Evolutionary conservation across 768 basidiomycete genomes (phyloP).

Genomic region (Suillus subaureus): DNA sequence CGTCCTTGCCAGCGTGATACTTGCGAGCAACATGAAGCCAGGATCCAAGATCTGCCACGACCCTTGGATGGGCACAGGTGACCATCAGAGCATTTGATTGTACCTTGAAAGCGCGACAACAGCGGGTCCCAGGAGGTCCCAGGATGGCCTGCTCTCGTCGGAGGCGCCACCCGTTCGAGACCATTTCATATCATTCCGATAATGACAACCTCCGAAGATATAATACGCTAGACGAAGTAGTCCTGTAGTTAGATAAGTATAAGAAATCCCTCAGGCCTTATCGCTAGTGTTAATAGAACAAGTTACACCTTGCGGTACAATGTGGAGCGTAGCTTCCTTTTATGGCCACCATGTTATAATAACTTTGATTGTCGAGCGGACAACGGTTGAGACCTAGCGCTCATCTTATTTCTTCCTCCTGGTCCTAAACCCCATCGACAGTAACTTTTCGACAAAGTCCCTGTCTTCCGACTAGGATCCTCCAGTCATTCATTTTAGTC

Average conservation of each 20-base stretch:
- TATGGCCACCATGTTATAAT: background rate
- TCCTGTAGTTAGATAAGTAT: too few relatives aligned
- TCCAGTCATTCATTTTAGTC: slow-evolving; percentile 21
- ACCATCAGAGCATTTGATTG: background rate
- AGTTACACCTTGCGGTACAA: background rate
- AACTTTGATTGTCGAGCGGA: slow-evolving; percentile 12
- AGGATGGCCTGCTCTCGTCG: background rate
- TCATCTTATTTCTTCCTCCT: background rate
- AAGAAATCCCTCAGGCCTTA: background rate
- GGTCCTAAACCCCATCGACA: slow-evolving; percentile 10
- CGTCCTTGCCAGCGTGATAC: slow-evolving; percentile 3
- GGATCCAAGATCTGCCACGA: background rate
- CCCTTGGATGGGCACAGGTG: background rate
- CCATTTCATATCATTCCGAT: too few relatives aligned
- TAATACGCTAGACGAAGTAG: too few relatives aligned
- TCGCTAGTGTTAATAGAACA: background rate
- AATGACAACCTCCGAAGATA: too few relatives aligned
- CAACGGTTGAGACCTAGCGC: background rate
- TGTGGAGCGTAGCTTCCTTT: slow-evolving; percentile 4
- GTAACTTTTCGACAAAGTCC: slow-evolving; percentile 10
- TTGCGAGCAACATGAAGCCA: background rate
- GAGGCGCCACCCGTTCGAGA: background rate
- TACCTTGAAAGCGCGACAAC: slow-evolving; percentile 6
- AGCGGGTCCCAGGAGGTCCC: background rate
- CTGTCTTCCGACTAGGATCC: background rate